Evolutionary conservation across 768 basidiomycete species (phyloP).

Genomic region (Cubamyces lactineus): DNA sequence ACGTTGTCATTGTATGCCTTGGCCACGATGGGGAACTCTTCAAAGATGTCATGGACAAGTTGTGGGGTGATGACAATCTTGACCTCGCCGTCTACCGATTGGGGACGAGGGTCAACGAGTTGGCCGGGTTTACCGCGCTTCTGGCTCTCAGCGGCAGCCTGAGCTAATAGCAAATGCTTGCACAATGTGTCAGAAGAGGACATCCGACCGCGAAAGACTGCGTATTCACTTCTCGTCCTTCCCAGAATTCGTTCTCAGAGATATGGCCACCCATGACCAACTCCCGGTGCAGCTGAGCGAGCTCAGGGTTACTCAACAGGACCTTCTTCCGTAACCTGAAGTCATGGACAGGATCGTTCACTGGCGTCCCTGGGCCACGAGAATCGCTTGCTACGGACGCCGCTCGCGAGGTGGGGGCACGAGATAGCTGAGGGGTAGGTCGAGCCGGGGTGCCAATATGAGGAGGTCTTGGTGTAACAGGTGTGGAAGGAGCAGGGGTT

Average conservation of each 20-base stretch:
- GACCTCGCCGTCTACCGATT: conserved; percentile 83
- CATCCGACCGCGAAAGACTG: conserved; percentile 19
- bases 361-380: conserved; percentile 52
- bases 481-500: conserved; percentile 24
- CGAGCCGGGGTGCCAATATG: conserved; percentile 28
- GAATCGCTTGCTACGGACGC: conserved; percentile 61
- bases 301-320: conserved; percentile 73
- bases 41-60: conserved; percentile 94
- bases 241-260: conserved; percentile 96
- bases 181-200: conserved; percentile 31
- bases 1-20: conserved; percentile 94
- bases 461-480: conserved; percentile 36
- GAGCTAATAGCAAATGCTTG: conserved; percentile 76
- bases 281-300: conserved; percentile 82
- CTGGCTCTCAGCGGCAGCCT: conserved; percentile 73
- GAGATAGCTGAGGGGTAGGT: conserved; percentile 41
- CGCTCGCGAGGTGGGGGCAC: conserved; percentile 60
- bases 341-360: conserved; percentile 63
- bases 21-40: conserved; percentile 94
- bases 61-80: conserved; percentile 91
- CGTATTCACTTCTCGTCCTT: conserved; percentile 79
- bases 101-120: conserved; percentile 86
- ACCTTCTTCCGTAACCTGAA: conserved; percentile 80
- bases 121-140: conserved; percentile 83
- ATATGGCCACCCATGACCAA: conserved; percentile 86